Percentiles rank a stretch among this genome's conserved stretches.
phyloP scores from a whole-genome alignment of 148 eudicot species.

The Chenopodium suecicum region DNA sequence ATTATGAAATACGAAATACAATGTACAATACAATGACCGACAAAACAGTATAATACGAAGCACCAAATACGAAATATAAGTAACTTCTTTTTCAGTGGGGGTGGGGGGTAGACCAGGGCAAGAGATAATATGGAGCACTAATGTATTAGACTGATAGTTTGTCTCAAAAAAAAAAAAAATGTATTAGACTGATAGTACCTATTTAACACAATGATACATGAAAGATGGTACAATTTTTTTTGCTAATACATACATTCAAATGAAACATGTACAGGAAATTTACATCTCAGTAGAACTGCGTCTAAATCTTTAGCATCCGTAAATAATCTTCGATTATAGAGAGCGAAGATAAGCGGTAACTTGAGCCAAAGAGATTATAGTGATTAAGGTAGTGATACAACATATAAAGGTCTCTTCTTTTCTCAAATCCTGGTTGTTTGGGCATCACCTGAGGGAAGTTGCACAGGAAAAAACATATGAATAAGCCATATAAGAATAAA shows the following conservation, averaged over 20 bases:
- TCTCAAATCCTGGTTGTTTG: slow-evolving; percentile 84
- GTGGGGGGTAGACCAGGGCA: too few relatives aligned
- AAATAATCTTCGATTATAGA: slow-evolving; percentile 89
- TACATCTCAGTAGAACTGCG: not conserved
- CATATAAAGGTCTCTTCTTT: slow-evolving; percentile 79
- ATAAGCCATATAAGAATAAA: not conserved
- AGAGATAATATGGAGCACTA: too few relatives aligned
- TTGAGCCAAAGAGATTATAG: slow-evolving; percentile 91
- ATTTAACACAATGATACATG: not conserved
- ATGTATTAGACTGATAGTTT: too few relatives aligned
- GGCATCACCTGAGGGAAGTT: slow-evolving; percentile 76
- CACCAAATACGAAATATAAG: too few relatives aligned
- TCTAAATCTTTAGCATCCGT: slow-evolving; percentile 40
- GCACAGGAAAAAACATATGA: not conserved
- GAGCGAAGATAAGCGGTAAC: slow-evolving; percentile 93
- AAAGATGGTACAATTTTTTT: not conserved
- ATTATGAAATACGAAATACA: too few relatives aligned
- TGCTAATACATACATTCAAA: not conserved
- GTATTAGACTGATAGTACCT: too few relatives aligned
- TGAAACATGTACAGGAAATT: slow-evolving; percentile 3
- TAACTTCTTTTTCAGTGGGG: too few relatives aligned
- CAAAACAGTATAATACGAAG: too few relatives aligned
- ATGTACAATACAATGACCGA: too few relatives aligned
- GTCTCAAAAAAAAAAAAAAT: too few relatives aligned
- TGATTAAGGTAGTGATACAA: slow-evolving; percentile 96